Base-by-base conservation (phyloP, 148 eudicot genomes). In the Camellia sinensis region DNA sequence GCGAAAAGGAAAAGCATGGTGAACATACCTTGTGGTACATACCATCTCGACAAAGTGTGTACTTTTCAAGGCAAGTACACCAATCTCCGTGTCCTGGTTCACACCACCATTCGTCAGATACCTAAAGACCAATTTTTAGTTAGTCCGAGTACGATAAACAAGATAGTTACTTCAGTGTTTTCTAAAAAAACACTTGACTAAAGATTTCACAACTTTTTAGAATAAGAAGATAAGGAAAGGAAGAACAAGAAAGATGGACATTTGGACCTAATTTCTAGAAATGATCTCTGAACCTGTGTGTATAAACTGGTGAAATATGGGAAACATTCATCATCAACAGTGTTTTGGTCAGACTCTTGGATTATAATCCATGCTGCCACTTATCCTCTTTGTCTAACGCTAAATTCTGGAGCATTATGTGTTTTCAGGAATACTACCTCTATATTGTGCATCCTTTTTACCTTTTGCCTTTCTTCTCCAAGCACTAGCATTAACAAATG, bases 61-160 rank as follows among this genome's bases (percentile, higher is more conserved):
- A 95, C 83, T 86, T 93, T 83, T 95, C 98, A 65, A 95, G 92
- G 89, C 96, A 93, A 72, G 96, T 95, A 80, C 86, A 85, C 98
- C 97, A 95, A 89, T 95, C 97, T 80, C 98, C 98, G 83, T 95
- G 98, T 57, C 98, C 98, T 53, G 95, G 97, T 87, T 91, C 90
- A 80, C 88, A 95, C 98, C 98, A 95, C 90, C 97, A 90, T 80
- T 86, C 84, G 73, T 91, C 90, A 64, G 86, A 85, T 15, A 92
- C 98, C 97, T 92, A 87, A 52, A 90, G 78, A 18, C 62, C 46
- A 80, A 62, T 79, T 45, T 78, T 6, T 41, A 65, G 61, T 78
- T 73, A 72, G 67, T 65, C 15, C 9, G n/a, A 19, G 21, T 41
- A 54, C n/a, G 74, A 78, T 43, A 70, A 56, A 70, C n/a, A 22